Evolutionary conservation across 768 basidiomycete species (phyloP), one percentile per base, ranked within the genome.

Genomic region (Tricholoma saponaceum): DNA sequence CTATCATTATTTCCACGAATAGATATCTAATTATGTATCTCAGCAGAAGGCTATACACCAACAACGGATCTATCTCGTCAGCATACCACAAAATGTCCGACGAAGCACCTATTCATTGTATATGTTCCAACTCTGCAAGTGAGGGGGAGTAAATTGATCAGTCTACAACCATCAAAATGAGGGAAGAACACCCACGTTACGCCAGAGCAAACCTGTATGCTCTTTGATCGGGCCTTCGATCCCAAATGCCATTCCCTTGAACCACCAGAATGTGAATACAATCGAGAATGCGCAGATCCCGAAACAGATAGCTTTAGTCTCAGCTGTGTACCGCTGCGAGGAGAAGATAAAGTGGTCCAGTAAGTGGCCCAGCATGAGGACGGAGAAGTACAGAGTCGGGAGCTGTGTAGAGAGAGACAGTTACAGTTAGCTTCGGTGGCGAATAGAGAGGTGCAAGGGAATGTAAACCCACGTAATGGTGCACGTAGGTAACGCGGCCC

Each of bases 371-470:
- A 87, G 76, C 89, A 96, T 93, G 53, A 98, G 74, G 50, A 98
- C 92, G 22, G 95, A 82, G 73, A 99, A 99, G 77, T 95, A 98
- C n/a, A 98, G 78, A 0, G 96, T 95, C 5, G 96, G 96, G 9
- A 98, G 85, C 91, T 95, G 64, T 1, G 57, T 25, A 52, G 8
- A 43, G 35, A 43, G 41, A 9, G 14, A 43, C 41, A 16, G 18
- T 20, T 47, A 59, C 51, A 58, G 30, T 59, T 16, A 61, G 54
- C 16, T 51, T 13, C n/a, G 13, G 28, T 30, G 23, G 13, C 16
- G 14, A 44, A 28, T 41, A 33, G 37, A 47, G n/a, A 37, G 32
- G 50, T 18, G 23, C 57, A 33, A 10, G 62, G 20, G 22, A 51
- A 35, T 49, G 50, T 52, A 28, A 25, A 82, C 90, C 62, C 64